These are phyloP conservation scores for Climacium dendroides DNA, from an alignment of 225 moss, liverwort and hornwort species.

Conservation along the genomic window DNA sequence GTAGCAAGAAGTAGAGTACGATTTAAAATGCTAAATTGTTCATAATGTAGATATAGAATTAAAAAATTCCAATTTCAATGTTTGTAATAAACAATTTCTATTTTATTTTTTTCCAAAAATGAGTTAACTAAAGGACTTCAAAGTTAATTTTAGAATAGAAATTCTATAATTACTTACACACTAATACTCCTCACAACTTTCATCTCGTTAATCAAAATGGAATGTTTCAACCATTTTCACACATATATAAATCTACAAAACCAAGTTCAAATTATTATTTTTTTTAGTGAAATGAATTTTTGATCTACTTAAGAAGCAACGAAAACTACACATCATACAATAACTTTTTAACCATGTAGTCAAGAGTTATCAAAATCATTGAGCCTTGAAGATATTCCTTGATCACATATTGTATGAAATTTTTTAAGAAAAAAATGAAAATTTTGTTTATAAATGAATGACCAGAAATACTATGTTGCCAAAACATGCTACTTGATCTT, in stretches of 20 bases:
- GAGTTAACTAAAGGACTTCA: background rate
- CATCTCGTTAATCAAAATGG: no score
- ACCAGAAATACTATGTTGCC: no score
- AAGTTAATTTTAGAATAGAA: no score
- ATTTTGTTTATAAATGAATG: no score
- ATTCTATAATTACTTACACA: no score
- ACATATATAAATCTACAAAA: no score
- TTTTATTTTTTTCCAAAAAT: background rate
- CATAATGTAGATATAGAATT: background rate
- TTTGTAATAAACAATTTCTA: background rate
- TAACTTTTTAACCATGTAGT: background rate
- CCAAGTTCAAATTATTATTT: no score
- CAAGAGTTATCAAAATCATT: background rate
- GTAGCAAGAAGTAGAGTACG: background rate
- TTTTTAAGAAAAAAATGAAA: no score
- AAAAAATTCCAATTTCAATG: background rate
- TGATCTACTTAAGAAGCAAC: fast-evolving
- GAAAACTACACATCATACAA: background rate
- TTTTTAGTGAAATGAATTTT: no score
- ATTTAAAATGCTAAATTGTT: background rate
- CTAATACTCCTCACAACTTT: no score
- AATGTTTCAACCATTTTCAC: no score
- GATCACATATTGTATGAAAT: fast-evolving
- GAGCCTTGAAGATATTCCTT: fast-evolving
- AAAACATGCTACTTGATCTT: no score